A percentile compares a stretch with the other conserved stretches of the same genome.
Evolutionary conservation across 164 flowering plant genomes (phyloP).

Genomic region (Macadamia tetraphylla): DNA sequence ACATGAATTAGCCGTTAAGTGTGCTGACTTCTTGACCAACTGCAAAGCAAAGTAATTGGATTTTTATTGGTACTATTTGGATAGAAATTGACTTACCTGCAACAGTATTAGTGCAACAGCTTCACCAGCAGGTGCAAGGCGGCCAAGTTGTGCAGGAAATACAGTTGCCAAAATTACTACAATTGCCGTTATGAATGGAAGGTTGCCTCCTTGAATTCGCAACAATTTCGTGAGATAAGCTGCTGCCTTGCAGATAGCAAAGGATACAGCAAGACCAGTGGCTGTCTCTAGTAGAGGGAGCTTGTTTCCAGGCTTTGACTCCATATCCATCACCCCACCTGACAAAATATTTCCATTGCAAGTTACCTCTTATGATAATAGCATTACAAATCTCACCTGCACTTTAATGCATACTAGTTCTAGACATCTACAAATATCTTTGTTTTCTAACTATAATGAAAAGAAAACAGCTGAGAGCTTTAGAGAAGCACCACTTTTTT

Average conservation of each 20-base stretch:
- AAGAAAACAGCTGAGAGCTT: not conserved
- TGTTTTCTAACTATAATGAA: no score
- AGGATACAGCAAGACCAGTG: conserved; percentile 58
- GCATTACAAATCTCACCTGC: not conserved
- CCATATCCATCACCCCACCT: conserved; percentile 35
- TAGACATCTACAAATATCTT: no score
- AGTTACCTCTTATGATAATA: not conserved
- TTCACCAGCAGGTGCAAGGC: conserved; percentile 80
- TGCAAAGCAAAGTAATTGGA: not conserved
- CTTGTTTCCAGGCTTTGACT: conserved; percentile 28
- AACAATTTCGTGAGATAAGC: conserved; percentile 32
- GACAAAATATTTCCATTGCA: conserved; percentile 16
- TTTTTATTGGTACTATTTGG: not conserved
- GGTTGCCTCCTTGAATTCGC: conserved; percentile 54
- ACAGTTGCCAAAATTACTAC: conserved; percentile 63
- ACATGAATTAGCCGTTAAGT: no score
- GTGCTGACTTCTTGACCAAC: no score
- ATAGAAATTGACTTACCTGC: conserved; percentile 48
- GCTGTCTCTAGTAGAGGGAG: conserved; percentile 57
- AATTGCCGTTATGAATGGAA: conserved; percentile 64
- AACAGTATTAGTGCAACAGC: conserved; percentile 59
- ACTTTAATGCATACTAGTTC: not conserved
- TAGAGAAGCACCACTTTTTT: not conserved
- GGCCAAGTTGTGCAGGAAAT: conserved; percentile 44
- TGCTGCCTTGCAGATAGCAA: conserved; percentile 60